Evolutionary conservation across 495 filamentous ascomycete genomes (phyloP).

Genomic region (Podospora bellae-mahoneyi): DNA sequence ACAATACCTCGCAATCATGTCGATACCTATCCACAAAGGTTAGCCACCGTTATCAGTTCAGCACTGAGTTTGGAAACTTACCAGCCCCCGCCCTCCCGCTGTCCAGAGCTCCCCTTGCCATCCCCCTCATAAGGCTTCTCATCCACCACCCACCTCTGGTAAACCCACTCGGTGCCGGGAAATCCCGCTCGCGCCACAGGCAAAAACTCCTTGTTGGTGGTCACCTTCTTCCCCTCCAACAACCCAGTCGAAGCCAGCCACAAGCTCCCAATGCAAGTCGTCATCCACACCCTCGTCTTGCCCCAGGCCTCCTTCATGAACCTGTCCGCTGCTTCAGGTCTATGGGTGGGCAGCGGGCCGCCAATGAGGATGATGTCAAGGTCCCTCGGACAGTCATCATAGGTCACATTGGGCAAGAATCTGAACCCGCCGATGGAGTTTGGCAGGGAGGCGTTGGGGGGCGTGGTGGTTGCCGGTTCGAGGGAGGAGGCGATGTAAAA

Average conservation of each 20-base stretch:
- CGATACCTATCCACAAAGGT: slow-evolving; percentile 17
- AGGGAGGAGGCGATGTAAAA: slow-evolving; percentile 25
- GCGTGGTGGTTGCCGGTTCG: slow-evolving; percentile 17
- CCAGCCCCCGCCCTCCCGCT: slow-evolving; percentile 25
- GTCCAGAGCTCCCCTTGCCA: slow-evolving; percentile 30
- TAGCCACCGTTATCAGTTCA: background rate
- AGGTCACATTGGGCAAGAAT: slow-evolving; percentile 22
- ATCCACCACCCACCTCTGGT: slow-evolving; percentile 28
- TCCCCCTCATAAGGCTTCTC: slow-evolving; percentile 21
- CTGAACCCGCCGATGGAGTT: slow-evolving; percentile 5
- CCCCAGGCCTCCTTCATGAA: slow-evolving; percentile 28
- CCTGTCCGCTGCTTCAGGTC: slow-evolving; percentile 18
- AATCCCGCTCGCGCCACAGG: slow-evolving; percentile 11
- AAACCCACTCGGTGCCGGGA: slow-evolving; percentile 22
- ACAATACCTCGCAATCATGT: slow-evolving; percentile 29
- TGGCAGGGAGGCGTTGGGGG: background rate
- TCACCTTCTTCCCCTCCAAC: slow-evolving; percentile 21
- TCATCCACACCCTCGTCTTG: slow-evolving; percentile 26
- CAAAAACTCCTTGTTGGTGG: slow-evolving; percentile 23
- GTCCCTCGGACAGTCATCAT: slow-evolving; percentile 27
- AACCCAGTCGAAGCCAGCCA: slow-evolving; percentile 24
- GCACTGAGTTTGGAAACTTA: slow-evolving; percentile 4
- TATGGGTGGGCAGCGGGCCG: slow-evolving; percentile 24
- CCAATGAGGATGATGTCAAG: slow-evolving; percentile 26
- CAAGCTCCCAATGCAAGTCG: slow-evolving; percentile 27